These are phyloP conservation scores for Boletus vermiculosoides DNA, from an alignment of 768 basidiomycete genomes.

Conservation along the genomic window DNA sequence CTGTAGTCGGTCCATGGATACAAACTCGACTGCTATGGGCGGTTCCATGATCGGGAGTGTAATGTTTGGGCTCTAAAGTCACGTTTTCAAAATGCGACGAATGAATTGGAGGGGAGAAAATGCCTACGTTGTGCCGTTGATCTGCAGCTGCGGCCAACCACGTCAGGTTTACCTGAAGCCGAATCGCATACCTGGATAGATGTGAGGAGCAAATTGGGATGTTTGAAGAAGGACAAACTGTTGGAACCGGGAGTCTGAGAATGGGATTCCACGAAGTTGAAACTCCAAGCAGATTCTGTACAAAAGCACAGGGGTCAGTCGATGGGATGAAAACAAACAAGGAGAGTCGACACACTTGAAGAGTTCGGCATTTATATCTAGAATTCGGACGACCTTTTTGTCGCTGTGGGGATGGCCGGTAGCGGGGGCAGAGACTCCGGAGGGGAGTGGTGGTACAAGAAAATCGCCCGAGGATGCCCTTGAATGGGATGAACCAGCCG, in stretches of 20 bases:
- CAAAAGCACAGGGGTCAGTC: slow-evolving; percentile 2
- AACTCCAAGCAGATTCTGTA: slow-evolving; percentile 61
- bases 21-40: slow-evolving; percentile 50
- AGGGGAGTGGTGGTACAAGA: slow-evolving; percentile 32
- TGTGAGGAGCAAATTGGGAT: slow-evolving; percentile 12
- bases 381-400: slow-evolving; percentile 54
- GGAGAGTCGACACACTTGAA: slow-evolving; percentile 50
- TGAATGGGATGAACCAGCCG: slow-evolving; percentile 28
- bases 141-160: slow-evolving; percentile 74
- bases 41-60: slow-evolving; percentile 58
- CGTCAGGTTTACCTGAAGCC: slow-evolving; percentile 68
- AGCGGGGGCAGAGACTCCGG: slow-evolving; percentile 11
- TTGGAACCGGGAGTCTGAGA: slow-evolving; percentile 50
- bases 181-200: slow-evolving; percentile 49
- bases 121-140: slow-evolving; percentile 48
- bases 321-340: not conserved
- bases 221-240: slow-evolving; percentile 46
- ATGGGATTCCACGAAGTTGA: slow-evolving; percentile 49
- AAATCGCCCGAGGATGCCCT: slow-evolving; percentile 29
- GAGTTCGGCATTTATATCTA: slow-evolving; percentile 69
- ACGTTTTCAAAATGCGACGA: slow-evolving; percentile 6
- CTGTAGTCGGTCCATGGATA: slow-evolving; percentile 57
- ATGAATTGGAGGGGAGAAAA: not conserved
- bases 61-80: slow-evolving; percentile 33
- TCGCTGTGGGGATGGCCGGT: slow-evolving; percentile 10